phyloP scores from a whole-genome alignment of 345 rosid species.

The Carallia brachiata region DNA sequence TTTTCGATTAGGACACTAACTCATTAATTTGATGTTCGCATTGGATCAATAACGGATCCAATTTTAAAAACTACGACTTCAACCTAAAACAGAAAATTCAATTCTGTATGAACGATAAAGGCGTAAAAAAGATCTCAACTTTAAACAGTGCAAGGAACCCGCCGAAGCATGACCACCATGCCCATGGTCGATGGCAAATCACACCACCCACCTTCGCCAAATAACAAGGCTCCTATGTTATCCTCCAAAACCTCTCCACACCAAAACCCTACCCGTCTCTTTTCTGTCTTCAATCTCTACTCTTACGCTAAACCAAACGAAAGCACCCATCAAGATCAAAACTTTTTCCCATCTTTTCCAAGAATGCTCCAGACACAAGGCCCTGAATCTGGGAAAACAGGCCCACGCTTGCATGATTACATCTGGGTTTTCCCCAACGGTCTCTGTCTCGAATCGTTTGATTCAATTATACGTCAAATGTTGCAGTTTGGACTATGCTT shows the following conservation, averaged over 20 bases:
- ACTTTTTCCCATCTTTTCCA: conserved; percentile 68
- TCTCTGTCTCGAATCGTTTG: conserved; percentile 71
- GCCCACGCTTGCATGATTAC: conserved; percentile 73
- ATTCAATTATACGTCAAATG: conserved; percentile 57
- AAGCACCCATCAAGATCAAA: conserved; percentile 23
- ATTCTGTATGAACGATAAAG: too few relatives aligned
- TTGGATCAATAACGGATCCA: too few relatives aligned
- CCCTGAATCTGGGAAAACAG: conserved; percentile 59
- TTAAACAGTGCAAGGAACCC: conserved; percentile 10
- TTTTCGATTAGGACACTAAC: too few relatives aligned
- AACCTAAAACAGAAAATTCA: too few relatives aligned
- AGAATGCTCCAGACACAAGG: conserved; percentile 52
- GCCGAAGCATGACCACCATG: conserved; percentile 37
- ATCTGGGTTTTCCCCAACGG: conserved; percentile 67
- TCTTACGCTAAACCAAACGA: conserved; percentile 23
- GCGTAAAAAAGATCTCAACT: too few relatives aligned
- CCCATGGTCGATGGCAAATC: conserved; percentile 37
- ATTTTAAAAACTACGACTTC: too few relatives aligned
- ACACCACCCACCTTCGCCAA: conserved; percentile 7
- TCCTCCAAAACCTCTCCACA: conserved; percentile 6
- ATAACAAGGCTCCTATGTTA: conserved; percentile 14
- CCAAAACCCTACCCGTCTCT: conserved; percentile 3
- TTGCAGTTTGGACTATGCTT: conserved; percentile 43
- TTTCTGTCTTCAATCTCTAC: conserved; percentile 34
- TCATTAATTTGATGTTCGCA: too few relatives aligned